phyloP scores from a whole-genome alignment of 1,284 basidiomycete species.

The Trametes versicolor region DNA sequence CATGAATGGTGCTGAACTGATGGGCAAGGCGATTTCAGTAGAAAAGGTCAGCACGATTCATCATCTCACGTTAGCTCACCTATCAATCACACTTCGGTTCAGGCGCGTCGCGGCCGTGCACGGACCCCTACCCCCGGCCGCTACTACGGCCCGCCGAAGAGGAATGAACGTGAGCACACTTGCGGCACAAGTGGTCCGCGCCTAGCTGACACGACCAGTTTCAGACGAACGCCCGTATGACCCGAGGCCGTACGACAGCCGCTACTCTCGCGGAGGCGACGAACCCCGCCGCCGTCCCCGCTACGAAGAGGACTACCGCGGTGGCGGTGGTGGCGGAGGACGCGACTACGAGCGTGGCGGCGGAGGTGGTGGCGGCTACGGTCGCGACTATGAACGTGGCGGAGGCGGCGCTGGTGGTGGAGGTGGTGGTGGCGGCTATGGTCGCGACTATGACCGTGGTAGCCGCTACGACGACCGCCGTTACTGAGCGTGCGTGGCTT shows the following conservation, averaged over 20 bases:
- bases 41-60: conserved; percentile 73
- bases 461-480: conserved; percentile 57
- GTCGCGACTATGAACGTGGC: conserved; percentile 39
- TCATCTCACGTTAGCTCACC: neutral
- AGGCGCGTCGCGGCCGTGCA: conserved; percentile 94
- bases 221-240: conserved; percentile 80
- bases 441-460: conserved; percentile 40
- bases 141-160: conserved; percentile 93
- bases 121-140: conserved; percentile 95
- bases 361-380: too few species aligned
- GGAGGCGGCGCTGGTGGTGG: conserved; percentile 20
- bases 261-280: conserved; percentile 64
- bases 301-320: conserved; percentile 41
- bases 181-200: neutral
- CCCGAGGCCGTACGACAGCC: conserved; percentile 82
- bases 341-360: conserved; percentile 47
- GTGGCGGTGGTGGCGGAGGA: conserved; percentile 45
- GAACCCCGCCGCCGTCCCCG: conserved; percentile 25
- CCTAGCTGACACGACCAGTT: conserved; percentile 2
- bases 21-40: conserved; percentile 88
- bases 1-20: conserved; percentile 84
- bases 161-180: conserved; percentile 62
- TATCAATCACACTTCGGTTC: conserved; percentile 19
- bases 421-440: too few species aligned
- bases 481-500: conserved; percentile 38